These are phyloP conservation scores for Fusarium sp. DNA, from an alignment of 2,329 filamentous ascomycete species.

Conservation along the genomic window DNA sequence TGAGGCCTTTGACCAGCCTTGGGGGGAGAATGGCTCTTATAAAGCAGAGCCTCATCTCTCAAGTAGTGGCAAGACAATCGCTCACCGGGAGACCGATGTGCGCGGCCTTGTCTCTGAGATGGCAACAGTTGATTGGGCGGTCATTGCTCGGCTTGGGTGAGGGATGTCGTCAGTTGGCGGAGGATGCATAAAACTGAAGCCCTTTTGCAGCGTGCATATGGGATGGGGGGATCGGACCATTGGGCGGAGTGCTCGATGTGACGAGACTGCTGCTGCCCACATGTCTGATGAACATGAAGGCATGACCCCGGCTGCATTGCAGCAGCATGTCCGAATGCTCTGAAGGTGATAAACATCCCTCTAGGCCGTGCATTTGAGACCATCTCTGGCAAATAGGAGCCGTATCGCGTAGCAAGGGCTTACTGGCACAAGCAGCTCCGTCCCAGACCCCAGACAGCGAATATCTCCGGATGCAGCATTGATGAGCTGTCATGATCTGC, in stretches of 20 bases:
- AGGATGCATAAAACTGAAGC: conserved; percentile 29
- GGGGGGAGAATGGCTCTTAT: not conserved
- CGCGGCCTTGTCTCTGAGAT: conserved; percentile 11
- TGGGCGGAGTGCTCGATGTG: conserved; percentile 31
- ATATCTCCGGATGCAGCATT: conserved; percentile 30
- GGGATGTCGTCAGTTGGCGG: conserved; percentile 21
- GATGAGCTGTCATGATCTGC: conserved; percentile 40
- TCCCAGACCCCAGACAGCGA: conserved; percentile 26
- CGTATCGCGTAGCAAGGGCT: conserved; percentile 4
- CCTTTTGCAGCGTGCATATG: conserved; percentile 15
- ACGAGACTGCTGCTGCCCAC: conserved; percentile 7
- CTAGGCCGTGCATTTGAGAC: conserved; percentile 15
- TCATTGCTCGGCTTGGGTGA: conserved; percentile 23
- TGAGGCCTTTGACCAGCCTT: conserved; percentile 10
- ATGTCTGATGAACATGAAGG: conserved; percentile 24
- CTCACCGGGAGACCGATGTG: conserved; percentile 20
- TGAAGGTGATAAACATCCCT: conserved; percentile 5
- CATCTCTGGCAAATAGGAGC: conserved; percentile 23
- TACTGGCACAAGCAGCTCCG: conserved; percentile 21
- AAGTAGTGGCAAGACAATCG: conserved; percentile 3
- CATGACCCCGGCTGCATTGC: conserved; percentile 35
- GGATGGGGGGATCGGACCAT: conserved; percentile 33
- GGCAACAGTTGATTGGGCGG: conserved; percentile 26
- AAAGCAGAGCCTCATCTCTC: conserved; percentile 32
- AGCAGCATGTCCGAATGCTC: conserved; percentile 24